Percentiles rank a stretch among this genome's conserved stretches.
phyloP scores from a whole-genome alignment of 1,284 basidiomycete species.

The Pseudozyma hubeiensis region DNA sequence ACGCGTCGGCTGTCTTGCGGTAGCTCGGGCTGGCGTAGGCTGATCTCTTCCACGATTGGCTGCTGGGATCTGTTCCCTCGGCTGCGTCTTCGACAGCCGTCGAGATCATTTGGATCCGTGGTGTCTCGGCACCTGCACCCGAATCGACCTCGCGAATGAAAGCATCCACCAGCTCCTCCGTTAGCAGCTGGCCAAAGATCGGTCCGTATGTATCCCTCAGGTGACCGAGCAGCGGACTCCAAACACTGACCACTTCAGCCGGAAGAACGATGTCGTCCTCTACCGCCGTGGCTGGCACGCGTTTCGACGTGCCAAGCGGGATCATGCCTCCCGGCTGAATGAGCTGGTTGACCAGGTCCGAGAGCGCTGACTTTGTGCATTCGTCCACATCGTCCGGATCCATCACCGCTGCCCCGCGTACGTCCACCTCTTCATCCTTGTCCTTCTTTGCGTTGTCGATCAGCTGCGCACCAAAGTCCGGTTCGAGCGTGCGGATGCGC shows the following conservation, averaged over 20 bases:
- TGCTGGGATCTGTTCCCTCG: slow-evolving; percentile 12
- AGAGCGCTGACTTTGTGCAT: slow-evolving; percentile 29
- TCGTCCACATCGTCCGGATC: slow-evolving; percentile 48
- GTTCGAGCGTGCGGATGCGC: slow-evolving; percentile 29
- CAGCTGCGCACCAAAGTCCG: slow-evolving; percentile 26
- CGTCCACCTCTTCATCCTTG: slow-evolving; percentile 29
- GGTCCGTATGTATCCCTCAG: slow-evolving; percentile 29
- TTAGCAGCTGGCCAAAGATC: slow-evolving; percentile 29
- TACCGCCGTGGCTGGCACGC: slow-evolving; percentile 6
- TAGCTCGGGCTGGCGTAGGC: slow-evolving; percentile 19
- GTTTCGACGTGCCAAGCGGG: slow-evolving; percentile 39
- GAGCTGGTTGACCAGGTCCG: slow-evolving; percentile 30
- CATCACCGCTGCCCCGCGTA: slow-evolving; percentile 4
- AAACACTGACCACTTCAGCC: slow-evolving; percentile 18
- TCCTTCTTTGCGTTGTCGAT: slow-evolving; percentile 28
- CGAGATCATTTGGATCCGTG: too few relatives aligned
- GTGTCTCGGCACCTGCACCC: background rate
- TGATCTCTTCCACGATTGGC: slow-evolving; percentile 16
- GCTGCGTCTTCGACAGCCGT: background rate
- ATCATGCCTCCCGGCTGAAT: slow-evolving; percentile 38
- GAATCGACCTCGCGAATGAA: slow-evolving; percentile 4
- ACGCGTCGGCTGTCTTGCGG: slow-evolving; percentile 35
- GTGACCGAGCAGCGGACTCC: slow-evolving; percentile 36
- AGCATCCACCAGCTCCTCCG: slow-evolving; percentile 32
- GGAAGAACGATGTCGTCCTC: slow-evolving; percentile 17